Evolutionary conservation across 352 stramenopile genomes (phyloP).

Genomic region (Hyaloperonospora brassicae): DNA sequence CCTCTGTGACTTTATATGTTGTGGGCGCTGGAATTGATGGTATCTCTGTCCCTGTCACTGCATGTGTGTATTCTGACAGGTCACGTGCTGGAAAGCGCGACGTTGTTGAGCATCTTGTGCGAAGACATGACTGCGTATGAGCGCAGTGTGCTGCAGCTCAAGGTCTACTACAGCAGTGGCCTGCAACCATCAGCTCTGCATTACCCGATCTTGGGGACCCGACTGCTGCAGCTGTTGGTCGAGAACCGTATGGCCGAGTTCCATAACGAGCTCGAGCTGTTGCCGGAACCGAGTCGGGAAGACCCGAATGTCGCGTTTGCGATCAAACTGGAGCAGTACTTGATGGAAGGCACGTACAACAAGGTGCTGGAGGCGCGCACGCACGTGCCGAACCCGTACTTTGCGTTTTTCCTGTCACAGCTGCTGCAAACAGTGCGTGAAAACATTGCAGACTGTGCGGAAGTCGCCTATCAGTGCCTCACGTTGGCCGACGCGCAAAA

Average conservation of each 20-base stretch:
- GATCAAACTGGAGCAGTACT: slow-evolving; percentile 87
- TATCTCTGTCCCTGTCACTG: not conserved
- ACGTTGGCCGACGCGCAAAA: slow-evolving; percentile 78
- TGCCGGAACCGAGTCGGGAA: slow-evolving; percentile 72
- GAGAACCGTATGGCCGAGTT: slow-evolving; percentile 91
- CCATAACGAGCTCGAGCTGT: slow-evolving; percentile 88
- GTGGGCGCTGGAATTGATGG: not conserved
- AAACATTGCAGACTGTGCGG: slow-evolving; percentile 93
- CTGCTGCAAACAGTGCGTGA: slow-evolving; percentile 91
- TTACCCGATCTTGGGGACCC: slow-evolving; percentile 83
- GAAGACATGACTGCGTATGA: slow-evolving; percentile 84
- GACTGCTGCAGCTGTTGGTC: slow-evolving; percentile 85
- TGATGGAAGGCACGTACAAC: slow-evolving; percentile 92
- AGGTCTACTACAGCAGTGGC: slow-evolving; percentile 72
- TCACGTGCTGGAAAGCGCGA: slow-evolving; percentile 85
- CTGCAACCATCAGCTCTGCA: slow-evolving; percentile 61
- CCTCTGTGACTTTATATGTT: not conserved
- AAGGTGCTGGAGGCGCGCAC: slow-evolving; percentile 84
- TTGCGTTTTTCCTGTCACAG: slow-evolving; percentile 91
- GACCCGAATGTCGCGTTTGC: slow-evolving; percentile 84
- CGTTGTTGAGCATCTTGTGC: slow-evolving; percentile 77
- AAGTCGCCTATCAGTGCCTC: slow-evolving; percentile 90
- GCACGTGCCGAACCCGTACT: slow-evolving; percentile 88
- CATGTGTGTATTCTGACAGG: slow-evolving; percentile 19
- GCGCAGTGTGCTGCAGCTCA: slow-evolving; percentile 85